Base-by-base conservation (phyloP, 148 eudicot genomes). In the Spergularia marina region DNA sequence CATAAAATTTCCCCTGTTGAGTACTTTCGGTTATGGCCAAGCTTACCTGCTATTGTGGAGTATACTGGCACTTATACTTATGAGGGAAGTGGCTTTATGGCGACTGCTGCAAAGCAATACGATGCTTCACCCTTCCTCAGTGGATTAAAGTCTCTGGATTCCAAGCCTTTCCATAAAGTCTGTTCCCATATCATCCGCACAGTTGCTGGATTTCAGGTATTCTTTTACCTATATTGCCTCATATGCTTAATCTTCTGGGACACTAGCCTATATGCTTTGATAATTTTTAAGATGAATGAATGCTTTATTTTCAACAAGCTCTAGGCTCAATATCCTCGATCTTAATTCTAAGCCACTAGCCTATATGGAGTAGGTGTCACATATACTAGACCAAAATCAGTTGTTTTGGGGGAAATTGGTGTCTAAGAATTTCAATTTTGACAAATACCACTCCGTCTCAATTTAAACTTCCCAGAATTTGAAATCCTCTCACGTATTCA, bases 1-100 rank as follows among this genome's bases (percentile, higher is more conserved):
- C 97, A 91, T 78, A 91, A 94, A 82, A 94, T 94, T 73, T 94
- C 98, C 69, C 97, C 98, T 20, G 98, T 94, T 14, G 98, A 94
- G 78, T 94, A 86, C 79, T 94, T 94, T 78, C 93, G 98, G 47
- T 78, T 94, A 65, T 94, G 98, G 98, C 98, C 98, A 74, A 94
- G 98, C 87, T 87, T 94, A 69, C 98, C 97, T 81, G 98, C 97
- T 79, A 88, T 91, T 75, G 89, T 91, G 63, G 98, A 94, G 86
- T 94, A 82, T 73, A 90, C 96, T 17, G 98, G 98, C 64, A 90
- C 96, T 44, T 94, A 94, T 69, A 89, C 91, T 61, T 94, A 94
- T 13, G 97, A 94, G 83, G 97, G 98, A 78, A 94, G 98, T 91
- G 98, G 97, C 36, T 94, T 91, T 79, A 89, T 79, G 87, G 98